Conservation (phyloP, 306 rosid genomes). For the Lagenaria siceraria region DNA sequence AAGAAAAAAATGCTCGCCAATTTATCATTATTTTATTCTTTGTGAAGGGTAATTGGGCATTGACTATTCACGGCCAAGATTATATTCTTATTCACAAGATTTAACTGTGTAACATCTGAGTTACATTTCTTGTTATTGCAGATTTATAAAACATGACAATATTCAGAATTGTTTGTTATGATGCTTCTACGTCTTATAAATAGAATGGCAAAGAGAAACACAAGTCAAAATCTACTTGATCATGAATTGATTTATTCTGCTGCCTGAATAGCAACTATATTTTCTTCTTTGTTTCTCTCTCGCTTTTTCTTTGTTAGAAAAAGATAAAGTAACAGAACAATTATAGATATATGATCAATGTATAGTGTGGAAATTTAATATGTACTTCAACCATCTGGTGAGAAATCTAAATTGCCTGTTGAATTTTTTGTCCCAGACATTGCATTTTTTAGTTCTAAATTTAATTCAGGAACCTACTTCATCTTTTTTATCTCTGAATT, state of each 20-base stretch:
- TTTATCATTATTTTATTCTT: not conserved
- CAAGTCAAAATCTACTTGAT: not conserved
- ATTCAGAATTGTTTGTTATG: not conserved
- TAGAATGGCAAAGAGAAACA: not conserved
- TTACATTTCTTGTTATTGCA: not conserved
- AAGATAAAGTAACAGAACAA: not conserved
- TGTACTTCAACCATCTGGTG: not conserved
- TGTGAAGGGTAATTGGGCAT: not conserved
- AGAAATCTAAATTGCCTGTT: not conserved
- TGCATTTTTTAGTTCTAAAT: not conserved
- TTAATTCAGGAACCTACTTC: not conserved
- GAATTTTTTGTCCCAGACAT: not conserved
- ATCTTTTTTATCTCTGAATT: not conserved
- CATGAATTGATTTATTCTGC: not conserved
- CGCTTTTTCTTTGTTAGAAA: not conserved
- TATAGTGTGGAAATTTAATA: not conserved
- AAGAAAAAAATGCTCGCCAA: not conserved
- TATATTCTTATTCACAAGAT: not conserved
- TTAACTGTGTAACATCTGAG: not conserved
- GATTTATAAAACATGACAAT: not conserved
- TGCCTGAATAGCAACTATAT: not conserved
- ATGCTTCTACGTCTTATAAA: not conserved
- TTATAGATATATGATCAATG: not conserved
- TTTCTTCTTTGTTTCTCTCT: not conserved
- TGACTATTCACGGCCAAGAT: not conserved